Evolutionary conservation across 129 eudicot genomes (phyloP).

Genomic region (Pittosporum tobira): DNA sequence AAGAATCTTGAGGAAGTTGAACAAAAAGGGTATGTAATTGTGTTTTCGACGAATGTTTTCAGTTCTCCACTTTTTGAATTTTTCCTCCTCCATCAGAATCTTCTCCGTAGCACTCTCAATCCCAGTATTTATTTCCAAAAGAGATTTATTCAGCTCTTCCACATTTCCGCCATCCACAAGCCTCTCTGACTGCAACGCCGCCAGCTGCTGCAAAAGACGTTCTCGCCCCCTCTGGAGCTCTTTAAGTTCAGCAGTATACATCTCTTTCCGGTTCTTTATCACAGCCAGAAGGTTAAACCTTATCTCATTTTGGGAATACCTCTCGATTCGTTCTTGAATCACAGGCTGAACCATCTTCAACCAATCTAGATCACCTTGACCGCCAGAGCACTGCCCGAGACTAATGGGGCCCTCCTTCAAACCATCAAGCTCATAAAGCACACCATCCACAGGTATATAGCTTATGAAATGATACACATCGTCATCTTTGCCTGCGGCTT

Average conservation of each 20-base stretch:
- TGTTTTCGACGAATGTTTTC: slow-evolving; percentile 84
- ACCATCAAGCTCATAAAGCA: slow-evolving; percentile 95
- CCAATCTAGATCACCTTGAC: slow-evolving; percentile 77
- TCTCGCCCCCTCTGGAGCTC: slow-evolving; percentile 85
- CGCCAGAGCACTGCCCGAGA: slow-evolving; percentile 77
- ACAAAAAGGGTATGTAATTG: slow-evolving; percentile 88
- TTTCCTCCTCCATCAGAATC: slow-evolving; percentile 93
- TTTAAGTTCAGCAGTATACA: slow-evolving; percentile 79
- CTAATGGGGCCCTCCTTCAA: slow-evolving; percentile 91
- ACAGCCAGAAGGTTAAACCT: slow-evolving; percentile 80
- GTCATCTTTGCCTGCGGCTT: slow-evolving; percentile 72
- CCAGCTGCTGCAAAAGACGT: slow-evolving; percentile 63
- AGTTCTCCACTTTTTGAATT: slow-evolving; percentile 90
- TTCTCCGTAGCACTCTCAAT: slow-evolving; percentile 84
- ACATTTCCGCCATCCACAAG: slow-evolving; percentile 42
- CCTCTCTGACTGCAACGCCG: slow-evolving; percentile 47
- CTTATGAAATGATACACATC: slow-evolving; percentile 96
- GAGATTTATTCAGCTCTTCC: slow-evolving; percentile 51
- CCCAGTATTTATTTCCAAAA: slow-evolving; percentile 67
- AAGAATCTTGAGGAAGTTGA: slow-evolving; percentile 85
- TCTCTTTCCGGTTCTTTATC: slow-evolving; percentile 84
- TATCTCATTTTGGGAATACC: slow-evolving; percentile 77
- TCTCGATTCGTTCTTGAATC: slow-evolving; percentile 85
- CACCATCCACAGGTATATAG: slow-evolving; percentile 90
- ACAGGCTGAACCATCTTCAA: slow-evolving; percentile 68